Conservation (phyloP, 805 yeast species). For the Kodamaea leandrae region DNA sequence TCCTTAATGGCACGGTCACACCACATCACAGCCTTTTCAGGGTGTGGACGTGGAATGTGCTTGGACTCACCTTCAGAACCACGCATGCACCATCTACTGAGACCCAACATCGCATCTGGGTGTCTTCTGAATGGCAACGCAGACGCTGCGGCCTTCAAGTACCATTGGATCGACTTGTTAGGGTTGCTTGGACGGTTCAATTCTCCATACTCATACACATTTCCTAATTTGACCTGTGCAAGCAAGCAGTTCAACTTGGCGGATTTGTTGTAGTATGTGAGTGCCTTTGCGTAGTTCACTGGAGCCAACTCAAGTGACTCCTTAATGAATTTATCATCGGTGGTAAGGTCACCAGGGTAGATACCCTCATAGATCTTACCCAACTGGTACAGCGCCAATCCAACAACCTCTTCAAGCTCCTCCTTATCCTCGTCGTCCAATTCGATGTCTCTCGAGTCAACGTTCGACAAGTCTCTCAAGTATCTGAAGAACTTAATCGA, state of each 20-base stretch:
- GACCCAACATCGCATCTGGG: conserved; percentile 46
- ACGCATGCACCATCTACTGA: conserved; percentile 39
- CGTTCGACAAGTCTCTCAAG: conserved; percentile 35
- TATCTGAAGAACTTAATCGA: conserved; percentile 35
- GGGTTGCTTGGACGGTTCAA: conserved; percentile 39
- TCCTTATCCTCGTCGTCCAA: conserved; percentile 38
- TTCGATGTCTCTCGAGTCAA: conserved; percentile 35
- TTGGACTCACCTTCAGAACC: conserved; percentile 35
- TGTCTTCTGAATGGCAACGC: conserved; percentile 39
- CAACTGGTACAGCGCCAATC: conserved; percentile 39
- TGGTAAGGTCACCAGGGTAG: conserved; percentile 41
- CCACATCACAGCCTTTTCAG: conserved; percentile 40
- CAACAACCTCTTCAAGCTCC: conserved; percentile 41
- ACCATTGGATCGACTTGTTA: conserved; percentile 45
- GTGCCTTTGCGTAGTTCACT: conserved; percentile 41
- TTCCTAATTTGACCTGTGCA: conserved; percentile 42
- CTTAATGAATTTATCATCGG: conserved; percentile 35
- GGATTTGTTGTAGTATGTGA: conserved; percentile 40
- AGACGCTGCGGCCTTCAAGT: conserved; percentile 38
- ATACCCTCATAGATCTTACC: conserved; percentile 45
- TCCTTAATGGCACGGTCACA: conserved; percentile 43
- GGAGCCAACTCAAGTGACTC: conserved; percentile 37
- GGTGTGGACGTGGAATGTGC: conserved; percentile 36
- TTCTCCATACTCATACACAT: conserved; percentile 43
- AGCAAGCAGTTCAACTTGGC: conserved; percentile 39